Base-by-base conservation (phyloP, 345 rosid species). In the Acer saccharum region DNA sequence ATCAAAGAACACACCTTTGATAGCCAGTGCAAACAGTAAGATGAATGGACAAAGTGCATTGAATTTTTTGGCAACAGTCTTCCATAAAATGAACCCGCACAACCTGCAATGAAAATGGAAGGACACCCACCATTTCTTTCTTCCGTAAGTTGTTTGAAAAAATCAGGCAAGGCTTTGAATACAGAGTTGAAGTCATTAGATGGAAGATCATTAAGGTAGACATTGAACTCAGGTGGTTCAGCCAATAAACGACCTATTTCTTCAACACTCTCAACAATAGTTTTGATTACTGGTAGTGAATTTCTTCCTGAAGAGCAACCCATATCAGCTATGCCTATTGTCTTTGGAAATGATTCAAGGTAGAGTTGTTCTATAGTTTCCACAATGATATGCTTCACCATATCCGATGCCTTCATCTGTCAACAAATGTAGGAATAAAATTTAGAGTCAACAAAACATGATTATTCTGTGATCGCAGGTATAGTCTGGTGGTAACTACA, bases 1-100 rank as follows among this genome's bases (percentile, higher is more conserved):
- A 60, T 35, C 39, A 60, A 60, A 50, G 39, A 14, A 94, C 98
- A 27, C 17, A 94, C 98, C 95, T 87, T 89, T 32, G 99, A 95
- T 14, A 95, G 90, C 99, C 99, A 95, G 88, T 95, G 98, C 80
- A 93, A 82, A 73, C 96, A 90, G 83, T 87, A 81, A 71, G 94
- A 93, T 8, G 98, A 87, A 54, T 90, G 79, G 62, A 91, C 83
- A 74, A 95, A 92, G 87, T 95, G 97, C 76, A 95, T 66, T 73
- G 81, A 82, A 13, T 85, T 84, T 80, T 76, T 72, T 23, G 98
- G 97, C 79, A 95, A 93, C 65, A 93, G 81, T 66, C 98, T 89
- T 71, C 91, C 92, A 80, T 95, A 95, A 81, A 95, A 95, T 3
- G 99, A 92, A 54, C 98, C 98, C 65, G 99, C 88, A 50, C 65